Evolutionary conservation across 1,284 basidiomycete species (phyloP).

Genomic region (Rhodotorula mucilaginosa): DNA sequence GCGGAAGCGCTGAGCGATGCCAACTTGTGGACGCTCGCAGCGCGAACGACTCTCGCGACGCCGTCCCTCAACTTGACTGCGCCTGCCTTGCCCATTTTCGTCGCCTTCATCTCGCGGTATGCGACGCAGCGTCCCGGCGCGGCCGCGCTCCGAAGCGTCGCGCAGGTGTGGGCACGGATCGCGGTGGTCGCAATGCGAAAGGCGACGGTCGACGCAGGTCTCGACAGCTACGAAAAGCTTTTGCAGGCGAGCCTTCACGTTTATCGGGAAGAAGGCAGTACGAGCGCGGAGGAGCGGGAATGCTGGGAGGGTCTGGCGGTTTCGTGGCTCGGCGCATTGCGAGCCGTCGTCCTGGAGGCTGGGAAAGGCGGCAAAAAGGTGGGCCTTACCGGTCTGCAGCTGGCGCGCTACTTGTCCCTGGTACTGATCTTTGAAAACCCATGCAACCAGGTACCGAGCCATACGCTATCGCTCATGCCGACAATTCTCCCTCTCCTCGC

Average conservation of each 20-base stretch:
- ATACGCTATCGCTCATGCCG: constrained; percentile 31
- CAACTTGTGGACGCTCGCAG: constrained; percentile 22
- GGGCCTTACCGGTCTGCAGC: neutral
- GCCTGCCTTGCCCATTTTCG: constrained; percentile 23
- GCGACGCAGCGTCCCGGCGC: neutral
- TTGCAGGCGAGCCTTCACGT: constrained; percentile 14
- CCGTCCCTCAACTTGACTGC: constrained; percentile 7
- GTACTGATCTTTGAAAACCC: no score
- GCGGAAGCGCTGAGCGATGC: neutral
- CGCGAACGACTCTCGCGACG: constrained; percentile 1
- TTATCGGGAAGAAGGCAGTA: neutral
- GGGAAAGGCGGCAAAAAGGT: constrained; percentile 40
- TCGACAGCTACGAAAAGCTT: constrained; percentile 32
- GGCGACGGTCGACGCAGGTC: constrained; percentile 28
- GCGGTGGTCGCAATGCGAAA: constrained; percentile 25
- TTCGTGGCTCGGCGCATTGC: constrained; percentile 22
- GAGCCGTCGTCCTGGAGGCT: constrained; percentile 16
- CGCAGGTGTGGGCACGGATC: constrained; percentile 15
- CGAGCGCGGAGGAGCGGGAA: neutral
- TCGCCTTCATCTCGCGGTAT: constrained; percentile 19
- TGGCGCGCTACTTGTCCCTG: neutral
- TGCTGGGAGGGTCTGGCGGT: constrained; percentile 27
- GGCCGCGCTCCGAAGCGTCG: constrained; percentile 3
- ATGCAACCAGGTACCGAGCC: constrained; percentile 17
- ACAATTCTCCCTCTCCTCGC: constrained; percentile 28